phyloP scores from a whole-genome alignment of 495 filamentous ascomycete species.

The Neurospora pannonica region DNA sequence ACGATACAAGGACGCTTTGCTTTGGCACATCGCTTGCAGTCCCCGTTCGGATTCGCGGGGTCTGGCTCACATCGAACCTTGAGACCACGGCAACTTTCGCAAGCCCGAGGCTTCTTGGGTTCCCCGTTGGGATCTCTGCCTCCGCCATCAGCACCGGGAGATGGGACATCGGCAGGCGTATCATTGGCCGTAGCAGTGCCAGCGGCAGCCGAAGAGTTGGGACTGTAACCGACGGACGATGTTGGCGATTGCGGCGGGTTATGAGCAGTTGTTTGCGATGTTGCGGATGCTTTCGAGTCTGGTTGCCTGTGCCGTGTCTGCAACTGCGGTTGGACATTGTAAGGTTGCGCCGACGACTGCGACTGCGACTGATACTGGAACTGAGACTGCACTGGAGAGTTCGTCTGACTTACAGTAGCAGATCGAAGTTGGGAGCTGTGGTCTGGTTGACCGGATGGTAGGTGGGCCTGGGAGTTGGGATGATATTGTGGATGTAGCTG shows the following conservation, averaged over 20 bases:
- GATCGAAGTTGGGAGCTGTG: not conserved
- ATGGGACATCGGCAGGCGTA: not conserved
- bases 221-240: not conserved
- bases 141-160: conserved; percentile 6
- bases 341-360: not conserved
- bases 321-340: not conserved
- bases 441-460: not conserved
- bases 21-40: conserved; percentile 83
- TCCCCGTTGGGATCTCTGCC: conserved; percentile 40
- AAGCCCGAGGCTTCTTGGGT: conserved; percentile 75
- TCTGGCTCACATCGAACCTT: conserved; percentile 88
- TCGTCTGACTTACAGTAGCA: not conserved
- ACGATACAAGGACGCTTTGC: conserved; percentile 70
- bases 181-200: not conserved
- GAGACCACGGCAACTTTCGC: conserved; percentile 79
- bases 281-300: not conserved
- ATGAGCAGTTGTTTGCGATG: not conserved
- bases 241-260: not conserved
- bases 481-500: not conserved
- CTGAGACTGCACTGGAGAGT: not conserved
- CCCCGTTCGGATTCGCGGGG: conserved; percentile 46
- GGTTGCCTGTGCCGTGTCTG: not conserved
- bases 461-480: not conserved
- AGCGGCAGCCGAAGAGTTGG: not conserved
- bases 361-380: not conserved